Evolutionary conservation across 148 eudicot species (phyloP), one percentile per base, ranked within the genome.

Genomic region (Cornus controversa): DNA sequence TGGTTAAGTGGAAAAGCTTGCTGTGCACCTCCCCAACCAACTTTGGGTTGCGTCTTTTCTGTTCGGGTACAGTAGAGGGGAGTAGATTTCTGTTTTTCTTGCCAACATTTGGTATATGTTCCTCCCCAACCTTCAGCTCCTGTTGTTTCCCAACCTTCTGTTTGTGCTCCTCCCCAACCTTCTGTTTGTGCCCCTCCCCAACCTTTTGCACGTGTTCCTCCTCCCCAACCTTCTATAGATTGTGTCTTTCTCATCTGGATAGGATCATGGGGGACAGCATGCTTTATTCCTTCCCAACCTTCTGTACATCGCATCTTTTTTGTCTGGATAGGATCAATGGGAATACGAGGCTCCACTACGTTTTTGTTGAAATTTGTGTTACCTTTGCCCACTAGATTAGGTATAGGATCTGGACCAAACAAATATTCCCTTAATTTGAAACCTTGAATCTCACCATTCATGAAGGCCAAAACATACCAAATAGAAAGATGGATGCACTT

Each of bases 401-500:
- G 74, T 62, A 62, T 6, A 45, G 29, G 28, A 45, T 75, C 75
- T 14, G 34, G 45, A 69, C 91, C 89, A 85, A 96, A 96, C 62
- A 93, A 74, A 28, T 76, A 53, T 66, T 78, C 79, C 78, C 70
- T 80, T 74, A 96, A 75, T 78, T 71, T 58, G 24, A 45, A 65
- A 65, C 84, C 87, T 66, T 72, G 69, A 65, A 91, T 88, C 31
- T 80, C 74, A 14, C 90, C 89, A 45, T 85, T 70, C 67, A 84
- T 75, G 77, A 90, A 93, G 10, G 81, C 70, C 71, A 36, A 80
- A 57, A 93, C 76, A 50, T 81, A 75, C 26, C 53, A 26, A 40
- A 91, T 50, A 58, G 97, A 89, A 69, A 36, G 29, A 23, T 82
- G 69, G 63, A 96, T 89, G 78, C 89, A 83, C 42, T 82, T 60